Conservation (phyloP, 768 basidiomycete genomes). For the Boletus rex-veris region DNA sequence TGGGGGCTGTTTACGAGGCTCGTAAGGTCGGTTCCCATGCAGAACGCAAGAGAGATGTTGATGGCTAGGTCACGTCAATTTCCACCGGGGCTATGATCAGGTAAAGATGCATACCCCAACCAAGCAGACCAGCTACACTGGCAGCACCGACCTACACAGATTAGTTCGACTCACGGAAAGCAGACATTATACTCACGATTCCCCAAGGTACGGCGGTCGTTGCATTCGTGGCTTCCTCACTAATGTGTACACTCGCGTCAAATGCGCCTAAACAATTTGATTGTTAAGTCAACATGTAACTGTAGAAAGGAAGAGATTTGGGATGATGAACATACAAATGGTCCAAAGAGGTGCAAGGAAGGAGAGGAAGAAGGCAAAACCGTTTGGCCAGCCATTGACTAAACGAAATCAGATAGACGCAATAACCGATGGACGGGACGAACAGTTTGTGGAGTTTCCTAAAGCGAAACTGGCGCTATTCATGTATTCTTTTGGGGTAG, state of each 20-base stretch:
- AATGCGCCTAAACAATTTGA: conserved; percentile 42
- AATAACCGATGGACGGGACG: conserved; percentile 6
- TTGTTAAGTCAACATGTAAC: conserved; percentile 41
- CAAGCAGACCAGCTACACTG: conserved; percentile 44
- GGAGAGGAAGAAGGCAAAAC: conserved; percentile 48
- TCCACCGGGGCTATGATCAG: background rate
- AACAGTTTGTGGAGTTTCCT: conserved; percentile 57
- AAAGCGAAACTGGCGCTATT: conserved; percentile 63
- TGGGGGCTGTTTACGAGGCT: conserved; percentile 39
- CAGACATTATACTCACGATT: conserved; percentile 35
- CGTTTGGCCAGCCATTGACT: conserved; percentile 44
- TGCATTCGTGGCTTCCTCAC: conserved; percentile 54
- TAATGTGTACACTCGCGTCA: conserved; percentile 52
- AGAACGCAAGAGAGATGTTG: conserved; percentile 53
- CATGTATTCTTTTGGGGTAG: conserved; percentile 56
- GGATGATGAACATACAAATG: conserved; percentile 29
- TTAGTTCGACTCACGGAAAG: background rate
- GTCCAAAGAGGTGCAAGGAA: conserved; percentile 51
- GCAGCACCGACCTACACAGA: conserved; percentile 33
- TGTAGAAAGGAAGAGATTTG: background rate
- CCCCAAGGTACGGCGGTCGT: conserved; percentile 55
- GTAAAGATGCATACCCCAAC: conserved; percentile 41
- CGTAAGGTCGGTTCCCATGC: conserved; percentile 54
- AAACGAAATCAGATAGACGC: background rate
- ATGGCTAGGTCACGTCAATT: conserved; percentile 33